Evolutionary conservation across 1,284 basidiomycete species (phyloP).

Genomic region (Apiotrichum mycotoxinovorans): DNA sequence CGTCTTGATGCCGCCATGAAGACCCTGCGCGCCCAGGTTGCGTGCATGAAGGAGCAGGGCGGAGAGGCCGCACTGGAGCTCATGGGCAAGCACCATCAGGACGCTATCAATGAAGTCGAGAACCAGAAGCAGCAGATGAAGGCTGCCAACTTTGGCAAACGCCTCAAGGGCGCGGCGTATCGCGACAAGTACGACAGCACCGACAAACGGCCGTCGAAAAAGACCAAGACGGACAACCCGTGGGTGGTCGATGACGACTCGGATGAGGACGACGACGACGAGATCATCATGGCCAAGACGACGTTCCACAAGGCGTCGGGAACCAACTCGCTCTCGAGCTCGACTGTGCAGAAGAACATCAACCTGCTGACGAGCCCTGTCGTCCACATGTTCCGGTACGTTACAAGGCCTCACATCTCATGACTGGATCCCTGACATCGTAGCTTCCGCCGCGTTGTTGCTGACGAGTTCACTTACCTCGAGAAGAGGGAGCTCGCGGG

Average conservation of each 20-base stretch:
- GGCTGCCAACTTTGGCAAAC: slow-evolving; percentile 41
- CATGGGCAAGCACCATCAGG: slow-evolving; percentile 57
- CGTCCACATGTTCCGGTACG: slow-evolving; percentile 77
- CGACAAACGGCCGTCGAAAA: slow-evolving; percentile 51
- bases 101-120: slow-evolving; percentile 31
- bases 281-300: slow-evolving; percentile 24
- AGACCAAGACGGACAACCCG: slow-evolving; percentile 35
- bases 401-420: not conserved
- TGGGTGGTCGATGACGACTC: slow-evolving; percentile 40
- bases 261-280: slow-evolving; percentile 24
- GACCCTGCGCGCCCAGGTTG: slow-evolving; percentile 63
- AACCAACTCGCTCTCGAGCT: slow-evolving; percentile 49
- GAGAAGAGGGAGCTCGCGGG: slow-evolving; percentile 74
- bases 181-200: slow-evolving; percentile 36
- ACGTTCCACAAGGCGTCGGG: slow-evolving; percentile 30
- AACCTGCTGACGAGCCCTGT: slow-evolving; percentile 74
- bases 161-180: slow-evolving; percentile 45
- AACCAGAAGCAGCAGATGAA: slow-evolving; percentile 39
- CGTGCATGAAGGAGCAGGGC: slow-evolving; percentile 59
- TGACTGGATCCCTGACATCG: slow-evolving; percentile 8
- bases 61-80: slow-evolving; percentile 59
- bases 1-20: slow-evolving; percentile 63
- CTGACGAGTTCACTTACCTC: slow-evolving; percentile 94
- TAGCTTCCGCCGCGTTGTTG: slow-evolving; percentile 73
- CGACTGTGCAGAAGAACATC: slow-evolving; percentile 68